A percentile compares a stretch with the other conserved stretches of the same genome.
Evolutionary conservation across 176 grass and related monocot species (phyloP).

Genomic region (Dactylis glomerata): DNA sequence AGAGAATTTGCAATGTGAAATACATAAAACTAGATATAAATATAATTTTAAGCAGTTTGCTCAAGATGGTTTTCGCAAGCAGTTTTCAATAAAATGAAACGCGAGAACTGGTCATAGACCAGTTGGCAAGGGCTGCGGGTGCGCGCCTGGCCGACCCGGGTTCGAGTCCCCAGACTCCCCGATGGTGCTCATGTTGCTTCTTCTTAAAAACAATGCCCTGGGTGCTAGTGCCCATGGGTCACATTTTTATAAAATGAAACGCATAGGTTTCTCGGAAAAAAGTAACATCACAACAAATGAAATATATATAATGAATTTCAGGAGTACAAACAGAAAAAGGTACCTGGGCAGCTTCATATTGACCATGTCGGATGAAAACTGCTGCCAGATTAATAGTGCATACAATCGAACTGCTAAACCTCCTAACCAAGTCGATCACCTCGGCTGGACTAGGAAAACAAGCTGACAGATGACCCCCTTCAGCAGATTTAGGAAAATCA

Average conservation of each 20-base stretch:
- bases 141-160: no score
- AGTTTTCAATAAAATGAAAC: no score
- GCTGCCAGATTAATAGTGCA: slow-evolving; percentile 46
- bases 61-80: not conserved
- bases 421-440: slow-evolving; percentile 55
- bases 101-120: no score
- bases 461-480: slow-evolving; percentile 35
- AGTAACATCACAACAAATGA: slow-evolving; percentile 22
- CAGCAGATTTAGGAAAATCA: slow-evolving; percentile 67
- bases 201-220: no score
- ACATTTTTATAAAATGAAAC: no score
- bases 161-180: no score
- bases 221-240: no score
- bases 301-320: slow-evolving; percentile 16
- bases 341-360: slow-evolving; percentile 93
- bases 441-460: slow-evolving; percentile 56
- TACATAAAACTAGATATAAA: not conserved
- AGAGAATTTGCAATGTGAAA: slow-evolving; percentile 23
- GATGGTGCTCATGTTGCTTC: no score
- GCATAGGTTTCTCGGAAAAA: no score
- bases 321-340: not conserved
- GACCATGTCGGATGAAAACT: slow-evolving; percentile 59
- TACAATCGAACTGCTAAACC: slow-evolving; percentile 64
- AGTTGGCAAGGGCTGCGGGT: no score
- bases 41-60: not conserved